These are phyloP conservation scores for Nemania sp. DNA, from an alignment of 2,329 filamentous ascomycete species.

Conservation along the genomic window DNA sequence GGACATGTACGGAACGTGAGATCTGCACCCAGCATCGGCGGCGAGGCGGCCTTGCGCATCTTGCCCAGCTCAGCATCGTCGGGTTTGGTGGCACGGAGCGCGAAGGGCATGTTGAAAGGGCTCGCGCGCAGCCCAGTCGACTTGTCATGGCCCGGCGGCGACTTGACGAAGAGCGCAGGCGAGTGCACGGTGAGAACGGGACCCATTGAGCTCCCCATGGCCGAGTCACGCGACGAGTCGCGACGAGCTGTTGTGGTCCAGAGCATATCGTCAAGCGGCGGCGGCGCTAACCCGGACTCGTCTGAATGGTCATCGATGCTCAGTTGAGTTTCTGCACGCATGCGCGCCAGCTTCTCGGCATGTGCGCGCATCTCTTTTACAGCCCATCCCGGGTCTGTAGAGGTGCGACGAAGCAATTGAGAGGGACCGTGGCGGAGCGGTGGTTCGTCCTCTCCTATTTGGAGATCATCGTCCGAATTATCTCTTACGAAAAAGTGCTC, in stretches of 20 bases:
- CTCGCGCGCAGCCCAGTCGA: conserved; percentile 57
- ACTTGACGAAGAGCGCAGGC: conserved; percentile 41
- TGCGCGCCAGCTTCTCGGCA: conserved; percentile 72
- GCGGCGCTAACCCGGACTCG: conserved; percentile 46
- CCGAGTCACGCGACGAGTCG: conserved; percentile 47
- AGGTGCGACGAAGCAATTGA: conserved; percentile 64
- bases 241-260: conserved; percentile 48
- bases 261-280: conserved; percentile 48
- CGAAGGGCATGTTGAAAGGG: conserved; percentile 60
- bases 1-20: conserved; percentile 83
- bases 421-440: conserved; percentile 54
- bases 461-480: conserved; percentile 68
- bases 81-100: conserved; percentile 53
- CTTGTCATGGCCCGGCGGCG: conserved; percentile 41
- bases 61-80: conserved; percentile 58
- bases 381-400: conserved; percentile 77
- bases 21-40: conserved; percentile 89
- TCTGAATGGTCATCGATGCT: conserved; percentile 50
- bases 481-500: conserved; percentile 77
- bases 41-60: conserved; percentile 69
- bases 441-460: conserved; percentile 55
- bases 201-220: conserved; percentile 44
- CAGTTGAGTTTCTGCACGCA: conserved; percentile 55
- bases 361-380: conserved; percentile 84
- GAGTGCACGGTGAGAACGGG: conserved; percentile 44